Base-by-base conservation (phyloP, 768 basidiomycete species). In the Naganishia randhawae region DNA sequence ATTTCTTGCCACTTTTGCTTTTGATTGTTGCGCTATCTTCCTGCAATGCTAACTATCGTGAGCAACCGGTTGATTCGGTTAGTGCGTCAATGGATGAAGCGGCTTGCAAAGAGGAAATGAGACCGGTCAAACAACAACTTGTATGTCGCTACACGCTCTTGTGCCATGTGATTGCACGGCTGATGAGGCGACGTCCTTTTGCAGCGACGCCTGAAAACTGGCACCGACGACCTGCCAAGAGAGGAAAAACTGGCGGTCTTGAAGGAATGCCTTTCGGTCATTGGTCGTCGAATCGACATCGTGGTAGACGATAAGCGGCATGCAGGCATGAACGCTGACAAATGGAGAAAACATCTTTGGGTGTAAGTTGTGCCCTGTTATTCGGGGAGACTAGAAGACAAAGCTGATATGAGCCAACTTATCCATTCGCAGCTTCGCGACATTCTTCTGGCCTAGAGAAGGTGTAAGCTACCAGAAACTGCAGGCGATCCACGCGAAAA, bases 361-460 rank as follows among this genome's bases (percentile, higher is more conserved):
- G 90, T 92, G 91, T 94, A 81, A 80, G 92, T 89, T 39, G 31
- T 29, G 25, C 6, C 27, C 2, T 65, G 2, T 64, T 29, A 13
- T 25, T 31, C 19, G n/a, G 19, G 2, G 31, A 4, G 6, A 27
- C 35, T 32, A 22, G n/a, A 4, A 29, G 55, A 29, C 6, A 33
- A 25, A 25, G 35, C 35, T 31, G 3, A 19, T 48, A 16, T 65
- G 9, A 19, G 5, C 11, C 50, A 17, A 25, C n/a, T 37, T 14
- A 62, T 27, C 61, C 22, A 35, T 16, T 1, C 65, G 35, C 29
- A 93, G 91, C 39, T 97, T 97, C 72, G 92, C 96, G 52, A 93
- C 92, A 2, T 84, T 92, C 65, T 97, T 97, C 81, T 97, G 94
- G 94, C 94, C 94, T 6, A 91, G 95, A 83, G 91, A 94, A 81